Evolutionary conservation across 2,329 filamentous ascomycete genomes (phyloP).

Genomic region (Microcyclosporella mali): DNA sequence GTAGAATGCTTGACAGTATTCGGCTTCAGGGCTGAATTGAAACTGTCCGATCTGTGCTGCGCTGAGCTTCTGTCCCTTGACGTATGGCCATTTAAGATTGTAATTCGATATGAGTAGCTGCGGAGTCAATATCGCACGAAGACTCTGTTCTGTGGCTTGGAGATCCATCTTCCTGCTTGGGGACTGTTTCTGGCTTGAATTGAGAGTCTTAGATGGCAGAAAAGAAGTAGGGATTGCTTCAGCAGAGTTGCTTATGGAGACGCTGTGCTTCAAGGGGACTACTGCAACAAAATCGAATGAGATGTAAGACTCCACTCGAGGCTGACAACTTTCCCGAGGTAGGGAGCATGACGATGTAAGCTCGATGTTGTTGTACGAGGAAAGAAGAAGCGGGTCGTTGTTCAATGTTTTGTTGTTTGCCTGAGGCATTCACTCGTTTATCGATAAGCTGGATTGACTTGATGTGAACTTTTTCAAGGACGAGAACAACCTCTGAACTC

Average conservation of each 20-base stretch:
- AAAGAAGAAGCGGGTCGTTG: background rate
- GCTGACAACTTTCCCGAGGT: no score
- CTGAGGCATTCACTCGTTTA: background rate
- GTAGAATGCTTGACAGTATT: slow-evolving; percentile 1
- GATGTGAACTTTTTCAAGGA: background rate
- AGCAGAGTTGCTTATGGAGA: no score
- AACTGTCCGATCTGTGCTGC: background rate
- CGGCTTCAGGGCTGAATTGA: background rate
- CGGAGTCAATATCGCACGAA: background rate
- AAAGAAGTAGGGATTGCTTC: background rate
- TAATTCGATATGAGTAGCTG: slow-evolving; percentile 1
- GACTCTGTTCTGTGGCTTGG: background rate
- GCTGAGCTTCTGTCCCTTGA: slow-evolving; percentile 1
- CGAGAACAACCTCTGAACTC: background rate
- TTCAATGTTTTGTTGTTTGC: background rate
- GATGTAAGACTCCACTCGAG: no score
- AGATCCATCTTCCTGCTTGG: background rate
- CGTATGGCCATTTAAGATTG: slow-evolving; percentile 3
- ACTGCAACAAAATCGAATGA: no score
- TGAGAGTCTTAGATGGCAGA: background rate
- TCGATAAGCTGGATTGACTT: background rate
- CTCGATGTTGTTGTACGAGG: background rate
- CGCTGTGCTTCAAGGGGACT: no score
- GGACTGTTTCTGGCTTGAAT: no score
- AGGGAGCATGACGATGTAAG: no score